A percentile compares a stretch with the other conserved stretches of the same genome.
Conservation (phyloP, 2,329 filamentous ascomycete species). For the Hypoxylon sp. region DNA sequence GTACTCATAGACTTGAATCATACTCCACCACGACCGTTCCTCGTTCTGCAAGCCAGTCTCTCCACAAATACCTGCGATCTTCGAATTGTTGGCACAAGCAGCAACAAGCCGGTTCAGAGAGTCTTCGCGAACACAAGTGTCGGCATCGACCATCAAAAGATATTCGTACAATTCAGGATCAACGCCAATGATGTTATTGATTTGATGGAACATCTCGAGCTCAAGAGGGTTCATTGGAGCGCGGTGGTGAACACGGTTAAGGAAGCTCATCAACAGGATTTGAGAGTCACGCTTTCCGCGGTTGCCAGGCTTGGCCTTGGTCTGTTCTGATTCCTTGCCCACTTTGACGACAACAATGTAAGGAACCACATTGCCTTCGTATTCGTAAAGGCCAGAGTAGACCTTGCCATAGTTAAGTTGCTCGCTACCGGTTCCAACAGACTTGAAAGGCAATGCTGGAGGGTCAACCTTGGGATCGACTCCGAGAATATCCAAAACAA, state of each 20-base stretch:
- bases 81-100: constrained; percentile 91
- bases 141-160: constrained; percentile 96
- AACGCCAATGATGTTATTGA: constrained; percentile 99
- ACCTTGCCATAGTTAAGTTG: constrained; percentile 99
- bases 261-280: constrained; percentile 94
- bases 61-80: constrained; percentile 97
- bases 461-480: constrained; percentile 98
- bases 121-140: constrained; percentile 94
- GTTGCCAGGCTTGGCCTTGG: constrained; percentile 93
- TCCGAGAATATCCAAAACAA: constrained; percentile 95
- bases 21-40: constrained; percentile 96
- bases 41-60: constrained; percentile 98
- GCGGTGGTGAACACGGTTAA: constrained; percentile 97
- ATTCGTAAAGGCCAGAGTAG: constrained; percentile 97
- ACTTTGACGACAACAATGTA: constrained; percentile 97
- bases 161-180: constrained; percentile 98
- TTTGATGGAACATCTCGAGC: constrained; percentile 98
- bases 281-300: constrained; percentile 99
- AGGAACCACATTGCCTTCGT: constrained; percentile 95
- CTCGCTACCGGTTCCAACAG: constrained; percentile 87
- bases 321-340: constrained; percentile 95
- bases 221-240: constrained; percentile 95
- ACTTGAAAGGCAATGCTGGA: constrained; percentile 93
- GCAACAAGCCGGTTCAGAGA: constrained; percentile 93
- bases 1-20: constrained; percentile 99